Conservation (phyloP, 371 early-diverging fungal genomes). For the Parasitella parasitica region DNA sequence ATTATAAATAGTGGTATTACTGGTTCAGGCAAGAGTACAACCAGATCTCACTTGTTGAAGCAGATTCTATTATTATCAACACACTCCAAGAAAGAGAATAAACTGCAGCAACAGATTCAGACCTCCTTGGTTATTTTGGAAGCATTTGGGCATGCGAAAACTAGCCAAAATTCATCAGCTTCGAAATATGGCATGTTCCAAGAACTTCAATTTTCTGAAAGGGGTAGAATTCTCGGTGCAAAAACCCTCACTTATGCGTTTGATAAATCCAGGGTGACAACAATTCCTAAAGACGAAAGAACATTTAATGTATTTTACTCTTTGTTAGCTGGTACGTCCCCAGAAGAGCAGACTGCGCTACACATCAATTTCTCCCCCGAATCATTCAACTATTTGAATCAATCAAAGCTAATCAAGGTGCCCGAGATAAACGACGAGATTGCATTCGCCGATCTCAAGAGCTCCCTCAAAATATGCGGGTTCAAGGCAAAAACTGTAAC, state of each 20-base stretch:
- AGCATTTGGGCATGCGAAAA: slow-evolving; percentile 66
- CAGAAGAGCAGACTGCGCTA: slow-evolving; percentile 54
- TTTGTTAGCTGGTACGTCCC: slow-evolving; percentile 62
- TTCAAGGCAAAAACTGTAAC: slow-evolving; percentile 69
- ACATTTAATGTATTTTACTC: slow-evolving; percentile 87
- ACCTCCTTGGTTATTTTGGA: slow-evolving; percentile 59
- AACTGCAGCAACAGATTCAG: slow-evolving; percentile 61
- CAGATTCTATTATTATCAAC: slow-evolving; percentile 64
- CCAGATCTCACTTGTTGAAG: slow-evolving; percentile 58
- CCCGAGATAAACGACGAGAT: slow-evolving; percentile 34
- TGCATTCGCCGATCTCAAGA: slow-evolving; percentile 59
- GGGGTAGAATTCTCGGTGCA: slow-evolving; percentile 77
- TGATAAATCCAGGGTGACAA: slow-evolving; percentile 72
- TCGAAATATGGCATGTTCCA: slow-evolving; percentile 77
- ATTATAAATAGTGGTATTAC: slow-evolving; percentile 58
- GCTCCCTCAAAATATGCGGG: slow-evolving; percentile 72
- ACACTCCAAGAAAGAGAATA: slow-evolving; percentile 54
- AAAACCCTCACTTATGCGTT: slow-evolving; percentile 81
- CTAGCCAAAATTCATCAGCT: slow-evolving; percentile 61
- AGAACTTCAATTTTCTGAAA: slow-evolving; percentile 78
- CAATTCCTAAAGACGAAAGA: slow-evolving; percentile 60
- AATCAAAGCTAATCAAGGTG: slow-evolving; percentile 40
- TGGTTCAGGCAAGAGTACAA: slow-evolving; percentile 76
- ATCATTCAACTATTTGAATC: slow-evolving; percentile 52
- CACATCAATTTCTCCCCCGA: slow-evolving; percentile 54